Base-by-base conservation (phyloP, 768 basidiomycete genomes). In the Xerocomus spinulosus region DNA sequence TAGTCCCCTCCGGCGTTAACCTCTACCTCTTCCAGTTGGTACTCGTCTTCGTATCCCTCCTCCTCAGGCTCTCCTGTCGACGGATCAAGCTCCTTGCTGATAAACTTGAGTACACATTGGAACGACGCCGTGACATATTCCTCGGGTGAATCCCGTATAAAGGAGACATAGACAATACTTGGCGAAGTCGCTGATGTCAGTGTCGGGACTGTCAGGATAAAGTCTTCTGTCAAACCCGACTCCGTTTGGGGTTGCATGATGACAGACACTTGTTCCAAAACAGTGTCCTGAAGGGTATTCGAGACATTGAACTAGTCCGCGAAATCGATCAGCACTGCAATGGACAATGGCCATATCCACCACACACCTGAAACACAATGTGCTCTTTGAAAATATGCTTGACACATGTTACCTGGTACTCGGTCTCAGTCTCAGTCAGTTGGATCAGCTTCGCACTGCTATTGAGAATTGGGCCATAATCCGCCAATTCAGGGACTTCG, bases 11-110 rank as follows among this genome's bases (percentile, higher is more conserved):
- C 88, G 10, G 91, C 94, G 50, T 86, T 84, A 44, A 99, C 74
- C 65, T 98, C 96, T 48, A 96, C 81, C 52, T 98, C 96, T 67
- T 99, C 96, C 35, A 97, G 73, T 67, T 92, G 90, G 69, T 99
- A 99, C 69, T 98, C 95, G 71, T 98, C 96, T 62, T 93, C 90
- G 67, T 98, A 99, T n/a, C 96, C 96, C 45, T 96, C 94, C 54
- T 89, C 92, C 69, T 99, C 96, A 9, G 96, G 96, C 61, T 90
- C 84, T 20, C 94, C 94, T 13, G 89, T 94, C 37, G 87, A 79
- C 12, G 96, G 96, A 68, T 99, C 96, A 15, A 98, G 80, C 64
- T 99, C 96, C 69, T 98, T 99, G 73, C 90, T 94, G 58, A 94
- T 73, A 63, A 96, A 99, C 68, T 92, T 92, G 67, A 99, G 83